Evolutionary conservation across 768 basidiomycete species (phyloP), one percentile per base, ranked within the genome.

Genomic region (Russula griseocarnosa): DNA sequence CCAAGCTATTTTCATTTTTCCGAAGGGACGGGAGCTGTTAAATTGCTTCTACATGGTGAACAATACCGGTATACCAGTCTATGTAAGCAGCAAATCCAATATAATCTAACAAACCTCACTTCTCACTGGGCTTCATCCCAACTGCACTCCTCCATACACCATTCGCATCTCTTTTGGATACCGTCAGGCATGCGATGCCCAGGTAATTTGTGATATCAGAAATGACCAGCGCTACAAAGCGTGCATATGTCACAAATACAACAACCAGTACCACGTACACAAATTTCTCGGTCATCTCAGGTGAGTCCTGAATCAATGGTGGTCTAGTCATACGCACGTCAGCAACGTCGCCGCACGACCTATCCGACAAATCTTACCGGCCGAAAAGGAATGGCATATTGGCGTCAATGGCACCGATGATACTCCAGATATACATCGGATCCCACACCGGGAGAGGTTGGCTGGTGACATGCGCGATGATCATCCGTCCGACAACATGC

Each of bases 111-210:
- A 52, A 22, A 16, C 44, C 32, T 30, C 18, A 42, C 38, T 64
- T 67, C 51, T 64, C 69, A 60, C 69, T 69, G 22, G 51, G 55
- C 53, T 64, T 68, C 16, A 66, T 62, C 40, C 68, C 71, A 7
- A 67, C 61, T 16, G 76, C 74, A 40, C 74, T 69, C 58, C 74
- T 73, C 89, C 89, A 91, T 20, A 80, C 76, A 13, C 89, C 88
- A 52, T 81, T 73, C 42, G 76, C 76, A 67, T 93, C 92, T 81
- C 85, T 90, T 78, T 91, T 94, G 60, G 86, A 80, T 51, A 97
- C 94, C 18, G 90, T 93, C 71, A 97, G 94, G 77, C 94, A 98
- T 1, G 93, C 96, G 69, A 97, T 93, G 14, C 96, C 96, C 66
- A 96, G 82, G 75, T 88, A 88, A 64, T 94, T 84, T 61, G 93